Conservation (phyloP, 441 rosid species). For the Arabidopsis hybrid region DNA sequence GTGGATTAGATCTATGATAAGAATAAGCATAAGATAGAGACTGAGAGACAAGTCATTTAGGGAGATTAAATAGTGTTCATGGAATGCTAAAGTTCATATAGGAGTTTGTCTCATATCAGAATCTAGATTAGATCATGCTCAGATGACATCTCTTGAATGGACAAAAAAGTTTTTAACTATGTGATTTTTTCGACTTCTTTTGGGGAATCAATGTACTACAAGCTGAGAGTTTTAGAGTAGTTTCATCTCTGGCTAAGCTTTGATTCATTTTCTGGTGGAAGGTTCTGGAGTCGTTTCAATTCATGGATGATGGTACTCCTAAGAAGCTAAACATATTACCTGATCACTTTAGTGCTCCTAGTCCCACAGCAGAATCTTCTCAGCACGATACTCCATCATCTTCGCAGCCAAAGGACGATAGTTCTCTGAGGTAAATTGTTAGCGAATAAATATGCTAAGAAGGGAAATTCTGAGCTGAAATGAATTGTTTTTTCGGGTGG, state of each 20-base stretch:
- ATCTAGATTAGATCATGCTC: neutral
- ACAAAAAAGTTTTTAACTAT: too few species aligned
- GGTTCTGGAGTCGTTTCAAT: constrained; percentile 40
- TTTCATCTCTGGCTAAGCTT: constrained; percentile 3
- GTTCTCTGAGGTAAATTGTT: constrained; percentile 50
- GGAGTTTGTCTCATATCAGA: neutral
- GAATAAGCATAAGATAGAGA: neutral
- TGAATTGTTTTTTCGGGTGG: constrained; percentile 25
- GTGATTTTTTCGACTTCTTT: too few species aligned
- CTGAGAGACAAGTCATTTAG: neutral
- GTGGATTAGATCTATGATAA: constrained; percentile 7
- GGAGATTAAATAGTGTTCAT: neutral
- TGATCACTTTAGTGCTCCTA: constrained; percentile 77
- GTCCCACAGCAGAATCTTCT: constrained; percentile 47
- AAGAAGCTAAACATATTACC: constrained; percentile 69
- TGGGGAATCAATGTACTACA: neutral
- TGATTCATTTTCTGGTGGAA: constrained; percentile 24
- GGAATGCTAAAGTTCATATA: neutral
- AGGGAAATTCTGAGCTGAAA: constrained; percentile 31
- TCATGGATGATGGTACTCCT: constrained; percentile 78
- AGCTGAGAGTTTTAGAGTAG: neutral
- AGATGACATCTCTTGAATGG: neutral
- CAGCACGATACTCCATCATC: constrained; percentile 54
- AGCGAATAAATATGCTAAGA: neutral
- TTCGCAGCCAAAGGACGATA: constrained; percentile 46